Evolutionary conservation across 2,329 filamentous ascomycete species (phyloP), one percentile per base, ranked within the genome.

Genomic region (Botrytis byssoidea): DNA sequence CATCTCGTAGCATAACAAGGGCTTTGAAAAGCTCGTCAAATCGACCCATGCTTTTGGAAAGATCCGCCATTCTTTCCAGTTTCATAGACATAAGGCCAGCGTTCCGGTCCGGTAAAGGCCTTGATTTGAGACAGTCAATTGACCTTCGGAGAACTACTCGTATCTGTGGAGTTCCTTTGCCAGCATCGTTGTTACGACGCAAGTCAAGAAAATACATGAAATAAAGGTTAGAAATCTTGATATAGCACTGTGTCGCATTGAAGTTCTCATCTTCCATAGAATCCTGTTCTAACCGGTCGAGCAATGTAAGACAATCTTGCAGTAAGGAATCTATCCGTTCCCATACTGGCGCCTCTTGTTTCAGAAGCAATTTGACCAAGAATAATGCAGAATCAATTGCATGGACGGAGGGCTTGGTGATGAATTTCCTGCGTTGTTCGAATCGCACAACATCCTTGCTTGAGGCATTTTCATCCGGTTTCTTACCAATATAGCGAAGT

Each of bases 201-300:
- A 88, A 80, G 63, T 85, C 83, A 29, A 87, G 82, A 78, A 89
- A 89, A 66, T 88, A 85, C n/a, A 89, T 84, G 80, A 91, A 93
- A 79, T 93, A 93, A 4, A 92, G 85, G 77, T 92, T 91, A 0
- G 92, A 93, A 40, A 93, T 87, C 77, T 90, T 92, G 75, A 91
- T 86, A 73, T 88, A 85, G 76, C 90, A 89, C 3, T 83, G 84
- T n/a, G 80, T 77, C 32, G 81, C 76, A 12, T 65, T 32, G 32
- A 82, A 77, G 40, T 82, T 82, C 29, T 73, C 75, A 32, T 80
- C 79, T 29, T 79, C 74, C 25, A 65, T 29, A 22, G 48, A 63
- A 37, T 44, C 71, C 12, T 70, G 83, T 8, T 85, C 85, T 63
- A 90, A 83, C 69, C 85, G 83, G 48, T 89, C 86, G 16, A 91